A percentile compares a stretch with the other conserved stretches of the same genome.
Conservation (phyloP, 2,329 filamentous ascomycete genomes). For the Cytospora chrysosperma region DNA sequence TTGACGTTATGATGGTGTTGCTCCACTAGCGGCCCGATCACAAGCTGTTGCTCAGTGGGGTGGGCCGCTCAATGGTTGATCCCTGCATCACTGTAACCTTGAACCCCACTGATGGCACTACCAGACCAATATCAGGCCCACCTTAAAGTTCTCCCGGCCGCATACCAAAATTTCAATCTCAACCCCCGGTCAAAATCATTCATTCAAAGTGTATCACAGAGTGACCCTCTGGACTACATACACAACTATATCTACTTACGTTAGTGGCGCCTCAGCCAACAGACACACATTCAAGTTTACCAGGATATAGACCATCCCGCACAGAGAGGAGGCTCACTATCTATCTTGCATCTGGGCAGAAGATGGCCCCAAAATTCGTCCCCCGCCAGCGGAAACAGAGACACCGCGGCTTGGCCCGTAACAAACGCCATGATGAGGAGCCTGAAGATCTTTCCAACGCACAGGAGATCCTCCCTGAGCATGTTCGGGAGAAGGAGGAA, state of each 20-base stretch:
- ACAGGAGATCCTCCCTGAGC: constrained; percentile 48
- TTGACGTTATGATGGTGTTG: not conserved
- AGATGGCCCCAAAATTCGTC: constrained; percentile 47
- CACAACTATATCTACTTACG: not conserved
- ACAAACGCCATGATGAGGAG: constrained; percentile 44
- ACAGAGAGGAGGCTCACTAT: not conserved
- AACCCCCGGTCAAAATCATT: not conserved
- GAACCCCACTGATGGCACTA: not conserved
- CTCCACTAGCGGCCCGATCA: not conserved
- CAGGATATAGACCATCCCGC: not conserved
- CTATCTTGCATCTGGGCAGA: not conserved
- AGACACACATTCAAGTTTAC: not conserved
- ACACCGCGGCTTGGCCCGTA: constrained; percentile 66
- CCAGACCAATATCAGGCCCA: not conserved
- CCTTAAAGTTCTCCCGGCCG: not conserved
- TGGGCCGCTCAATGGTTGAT: not conserved
- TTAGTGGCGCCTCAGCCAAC: not conserved
- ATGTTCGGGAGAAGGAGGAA: constrained; percentile 49
- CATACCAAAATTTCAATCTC: not conserved
- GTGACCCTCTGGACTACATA: too few species aligned
- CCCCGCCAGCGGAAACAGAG: constrained; percentile 68
- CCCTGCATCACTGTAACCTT: not conserved
- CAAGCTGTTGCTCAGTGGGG: not conserved
- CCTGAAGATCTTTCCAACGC: constrained; percentile 55
- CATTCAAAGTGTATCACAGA: not conserved